Conservation (phyloP, 139 green algal genomes). For the Coelastrella sp. region DNA sequence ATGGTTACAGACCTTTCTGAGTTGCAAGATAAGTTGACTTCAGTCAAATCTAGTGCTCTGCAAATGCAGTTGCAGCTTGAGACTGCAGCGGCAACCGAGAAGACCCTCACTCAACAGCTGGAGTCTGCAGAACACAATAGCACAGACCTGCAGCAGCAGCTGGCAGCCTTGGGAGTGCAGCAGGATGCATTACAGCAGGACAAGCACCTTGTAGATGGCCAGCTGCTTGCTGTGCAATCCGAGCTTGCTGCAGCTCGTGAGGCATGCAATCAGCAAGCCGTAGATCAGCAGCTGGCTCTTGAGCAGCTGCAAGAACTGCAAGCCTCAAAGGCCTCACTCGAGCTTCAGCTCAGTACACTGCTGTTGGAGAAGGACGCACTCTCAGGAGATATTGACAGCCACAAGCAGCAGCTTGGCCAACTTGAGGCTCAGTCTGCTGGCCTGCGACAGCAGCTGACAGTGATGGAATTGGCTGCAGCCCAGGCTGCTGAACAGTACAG, state of each 20-base stretch:
- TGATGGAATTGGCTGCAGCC: background rate
- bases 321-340: background rate
- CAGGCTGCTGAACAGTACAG: conserved; percentile 5
- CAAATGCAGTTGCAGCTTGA: background rate
- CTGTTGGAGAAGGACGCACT: background rate
- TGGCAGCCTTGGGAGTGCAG: background rate
- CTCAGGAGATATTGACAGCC: background rate
- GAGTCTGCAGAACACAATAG: background rate
- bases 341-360: background rate
- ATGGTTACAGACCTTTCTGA: background rate
- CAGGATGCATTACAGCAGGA: background rate
- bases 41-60: background rate
- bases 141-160: background rate
- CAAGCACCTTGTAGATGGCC: background rate
- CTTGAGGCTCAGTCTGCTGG: background rate
- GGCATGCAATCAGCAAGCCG: background rate
- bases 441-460: background rate
- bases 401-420: background rate
- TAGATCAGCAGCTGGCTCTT: background rate
- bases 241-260: background rate
- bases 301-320: background rate
- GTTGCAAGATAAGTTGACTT: background rate
- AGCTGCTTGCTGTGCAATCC: background rate
- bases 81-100: background rate
- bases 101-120: background rate